These are phyloP conservation scores for Tephrocybe sp. DNA, from an alignment of 768 basidiomycete species.

Conservation along the genomic window DNA sequence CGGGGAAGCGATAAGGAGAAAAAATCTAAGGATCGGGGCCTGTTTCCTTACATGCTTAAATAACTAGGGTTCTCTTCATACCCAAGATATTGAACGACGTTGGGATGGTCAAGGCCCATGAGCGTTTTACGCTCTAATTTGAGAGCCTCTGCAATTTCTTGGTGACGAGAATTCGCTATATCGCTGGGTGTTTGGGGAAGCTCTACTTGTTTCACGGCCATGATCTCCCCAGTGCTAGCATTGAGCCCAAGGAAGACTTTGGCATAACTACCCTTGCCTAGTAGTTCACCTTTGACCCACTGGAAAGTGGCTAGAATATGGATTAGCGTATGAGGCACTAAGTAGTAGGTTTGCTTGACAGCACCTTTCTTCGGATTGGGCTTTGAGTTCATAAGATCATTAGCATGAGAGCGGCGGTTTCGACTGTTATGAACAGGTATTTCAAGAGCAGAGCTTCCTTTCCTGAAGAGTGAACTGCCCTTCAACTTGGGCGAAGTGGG, in stretches of 20 bases:
- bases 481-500: background rate
- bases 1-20: slow-evolving; percentile 7
- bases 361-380: slow-evolving; percentile 12
- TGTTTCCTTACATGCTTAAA: slow-evolving; percentile 71
- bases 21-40: background rate
- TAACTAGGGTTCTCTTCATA: slow-evolving; percentile 74
- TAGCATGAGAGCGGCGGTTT: background rate
- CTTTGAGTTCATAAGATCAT: background rate
- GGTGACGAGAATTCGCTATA: slow-evolving; percentile 60
- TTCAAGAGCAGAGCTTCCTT: background rate
- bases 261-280: slow-evolving; percentile 94
- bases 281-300: slow-evolving; percentile 91
- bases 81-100: slow-evolving; percentile 92
- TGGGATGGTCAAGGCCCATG: slow-evolving; percentile 84
- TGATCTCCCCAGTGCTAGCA: slow-evolving; percentile 86
- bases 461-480: background rate
- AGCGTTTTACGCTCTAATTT: slow-evolving; percentile 86
- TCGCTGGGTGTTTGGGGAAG: slow-evolving; percentile 74
- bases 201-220: slow-evolving; percentile 97
- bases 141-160: slow-evolving; percentile 74
- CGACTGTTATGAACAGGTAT: background rate
- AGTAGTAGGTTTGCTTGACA: background rate
- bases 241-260: slow-evolving; percentile 91
- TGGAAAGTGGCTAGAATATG: slow-evolving; percentile 61
- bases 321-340: background rate